Base-by-base conservation (phyloP, 2,329 filamentous ascomycete genomes). In the Venturia effusa region DNA sequence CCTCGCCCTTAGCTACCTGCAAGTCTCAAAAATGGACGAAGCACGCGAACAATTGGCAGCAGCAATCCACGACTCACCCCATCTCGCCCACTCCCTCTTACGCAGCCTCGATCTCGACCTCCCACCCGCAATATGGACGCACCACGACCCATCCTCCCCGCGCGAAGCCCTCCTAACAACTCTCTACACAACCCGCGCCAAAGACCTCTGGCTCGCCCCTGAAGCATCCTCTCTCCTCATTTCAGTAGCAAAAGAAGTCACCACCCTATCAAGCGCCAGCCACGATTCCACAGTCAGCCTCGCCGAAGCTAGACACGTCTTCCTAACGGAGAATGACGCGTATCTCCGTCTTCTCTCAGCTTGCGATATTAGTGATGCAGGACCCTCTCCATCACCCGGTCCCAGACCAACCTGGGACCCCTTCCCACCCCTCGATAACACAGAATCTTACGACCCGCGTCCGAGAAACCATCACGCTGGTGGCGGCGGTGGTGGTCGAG, bases 121-220 rank as follows among this genome's bases (percentile, higher is more conserved):
- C 8, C 92, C 94, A 1, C 87, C 87, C 40, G 69, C 84, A 89
- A 32, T 63, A 5, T 81, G 86, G 0, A 83, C 85, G 37, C 79
- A 83, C 15, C 80, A 85, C 57, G 61, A 63, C 40, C 24, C 61
- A 15, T 34, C 61, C 45, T 40, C 41, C n/a, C 45, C 60, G 1
- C 34, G 59, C 41, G 83, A 91, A 68, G 81, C 84, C 64, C 82
- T 96, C 43, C 84, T 90, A 70, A 85, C 86, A 4, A 85, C 88
- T 70, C 80, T 96, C 2, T 96, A 96, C 71, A 81, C 90, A 34
- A 80, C 84, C 64, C 84, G 88, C 55, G 83, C 88, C 4, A 93
- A 92, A 71, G 89, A 93, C 68, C 78, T 96, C 3, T 97, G 92
- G 92, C 92, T 92, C 71, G 91, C 87, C 4, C 82, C 88, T 0